Percentiles rank a stretch among this genome's conserved stretches.
Evolutionary conservation across 192 early-diverging fungal species (phyloP).

Genomic region (Coemansia sp.): DNA sequence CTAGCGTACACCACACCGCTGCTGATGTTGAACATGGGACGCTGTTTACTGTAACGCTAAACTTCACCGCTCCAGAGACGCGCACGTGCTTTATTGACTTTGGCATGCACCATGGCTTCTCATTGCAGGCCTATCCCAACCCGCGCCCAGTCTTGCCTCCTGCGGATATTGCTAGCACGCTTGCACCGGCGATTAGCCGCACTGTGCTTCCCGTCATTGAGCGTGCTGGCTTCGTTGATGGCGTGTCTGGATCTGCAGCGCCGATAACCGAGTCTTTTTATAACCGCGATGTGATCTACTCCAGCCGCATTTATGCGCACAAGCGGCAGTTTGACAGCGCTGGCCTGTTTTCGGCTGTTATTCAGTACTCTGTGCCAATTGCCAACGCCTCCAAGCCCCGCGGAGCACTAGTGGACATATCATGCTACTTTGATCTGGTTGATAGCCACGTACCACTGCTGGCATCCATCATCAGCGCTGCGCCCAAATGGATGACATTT

Average conservation of each 20-base stretch:
- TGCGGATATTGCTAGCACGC: not conserved
- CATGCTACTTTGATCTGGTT: conserved; percentile 50
- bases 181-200: conserved; percentile 27
- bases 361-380: conserved; percentile 40
- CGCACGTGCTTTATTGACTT: conserved; percentile 57
- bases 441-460: conserved; percentile 46
- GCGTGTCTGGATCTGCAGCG: conserved; percentile 15
- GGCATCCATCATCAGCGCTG: conserved; percentile 24
- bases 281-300: conserved; percentile 36
- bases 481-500: conserved; percentile 39
- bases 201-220: conserved; percentile 44
- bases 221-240: conserved; percentile 36
- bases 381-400: conserved; percentile 19
- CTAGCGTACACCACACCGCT: conserved; percentile 22
- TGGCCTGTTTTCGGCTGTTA: conserved; percentile 27
- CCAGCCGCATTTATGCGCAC: conserved; percentile 44
- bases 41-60: conserved; percentile 34
- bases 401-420: conserved; percentile 32
- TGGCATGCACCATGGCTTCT: conserved; percentile 40
- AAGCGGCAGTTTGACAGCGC: conserved; percentile 31
- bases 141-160: conserved; percentile 40
- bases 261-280: conserved; percentile 24
- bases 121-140: conserved; percentile 49
- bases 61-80: conserved; percentile 45
- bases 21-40: conserved; percentile 22